phyloP scores from a whole-genome alignment of 2,329 filamentous ascomycete genomes.

The Aspergillus puulaauensis region DNA sequence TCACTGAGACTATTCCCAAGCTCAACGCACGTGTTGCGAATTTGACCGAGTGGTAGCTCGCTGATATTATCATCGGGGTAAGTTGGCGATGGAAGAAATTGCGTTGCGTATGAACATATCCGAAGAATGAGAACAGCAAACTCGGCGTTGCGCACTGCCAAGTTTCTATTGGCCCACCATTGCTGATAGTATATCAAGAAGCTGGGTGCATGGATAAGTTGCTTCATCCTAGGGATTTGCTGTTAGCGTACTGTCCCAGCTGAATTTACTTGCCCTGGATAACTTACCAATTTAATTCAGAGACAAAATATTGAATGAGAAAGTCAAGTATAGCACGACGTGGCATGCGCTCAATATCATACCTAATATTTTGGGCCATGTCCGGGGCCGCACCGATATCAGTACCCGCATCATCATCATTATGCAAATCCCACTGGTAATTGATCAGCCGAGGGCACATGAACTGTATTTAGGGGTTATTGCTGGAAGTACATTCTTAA shows the following conservation, averaged over 20 bases:
- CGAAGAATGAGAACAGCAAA: slow-evolving; percentile 7
- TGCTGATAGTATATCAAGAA: slow-evolving; percentile 6
- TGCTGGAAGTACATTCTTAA: background rate
- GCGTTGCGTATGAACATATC: background rate
- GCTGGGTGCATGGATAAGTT: slow-evolving; percentile 4
- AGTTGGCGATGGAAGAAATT: slow-evolving; percentile 8
- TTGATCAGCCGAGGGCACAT: no score
- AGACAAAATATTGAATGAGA: slow-evolving; percentile 6
- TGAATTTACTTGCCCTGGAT: background rate
- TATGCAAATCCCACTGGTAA: background rate
- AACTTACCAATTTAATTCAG: slow-evolving; percentile 8
- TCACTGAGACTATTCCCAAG: background rate
- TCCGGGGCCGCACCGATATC: background rate
- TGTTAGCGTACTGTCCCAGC: background rate
- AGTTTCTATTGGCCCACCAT: slow-evolving; percentile 2
- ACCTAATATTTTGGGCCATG: background rate
- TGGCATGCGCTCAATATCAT: background rate
- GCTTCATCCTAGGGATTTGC: background rate
- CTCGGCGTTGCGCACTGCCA: background rate
- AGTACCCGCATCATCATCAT: background rate
- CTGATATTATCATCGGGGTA: background rate
- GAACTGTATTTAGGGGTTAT: no score
- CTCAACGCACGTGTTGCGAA: slow-evolving; percentile 1
- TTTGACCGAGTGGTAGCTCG: background rate
- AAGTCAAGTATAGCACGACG: slow-evolving; percentile 2